Percentiles rank a stretch among this genome's conserved stretches.
Conservation (phyloP, 345 rosid species). For the Noccaea caerulescens region DNA sequence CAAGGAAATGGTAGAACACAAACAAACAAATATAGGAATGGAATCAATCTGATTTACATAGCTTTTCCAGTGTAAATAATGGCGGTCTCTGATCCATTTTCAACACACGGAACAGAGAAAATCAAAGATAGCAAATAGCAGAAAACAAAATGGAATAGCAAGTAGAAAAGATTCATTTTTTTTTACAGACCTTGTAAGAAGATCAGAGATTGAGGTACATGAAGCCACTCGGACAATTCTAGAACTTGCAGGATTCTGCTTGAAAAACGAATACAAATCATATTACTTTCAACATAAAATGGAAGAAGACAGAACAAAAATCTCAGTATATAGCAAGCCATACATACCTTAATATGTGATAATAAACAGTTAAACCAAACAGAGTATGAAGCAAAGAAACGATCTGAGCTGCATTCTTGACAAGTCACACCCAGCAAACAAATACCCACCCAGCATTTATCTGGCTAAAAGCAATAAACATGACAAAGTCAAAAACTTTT, state of each 20-base stretch:
- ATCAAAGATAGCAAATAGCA: constrained; percentile 18
- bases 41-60: neutral
- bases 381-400: constrained; percentile 63
- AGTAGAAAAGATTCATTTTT: neutral
- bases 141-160: neutral
- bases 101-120: constrained; percentile 1
- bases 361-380: constrained; percentile 69
- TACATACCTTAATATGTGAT: constrained; percentile 61
- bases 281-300: neutral
- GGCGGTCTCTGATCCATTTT: neutral
- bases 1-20: neutral
- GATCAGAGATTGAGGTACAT: constrained; percentile 68
- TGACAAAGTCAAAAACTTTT: neutral
- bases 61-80: neutral
- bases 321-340: constrained; percentile 1
- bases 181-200: constrained; percentile 63
- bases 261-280: constrained; percentile 29
- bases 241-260: constrained; percentile 67
- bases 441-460: constrained; percentile 83
- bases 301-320: constrained; percentile 24
- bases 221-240: constrained; percentile 80
- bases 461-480: constrained; percentile 56
- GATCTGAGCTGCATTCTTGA: constrained; percentile 71
- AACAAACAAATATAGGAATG: neutral
- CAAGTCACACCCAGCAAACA: constrained; percentile 77